Evolutionary conservation across 192 early-diverging fungal species (phyloP).

Genomic region (Rhizophagus prolifer): DNA sequence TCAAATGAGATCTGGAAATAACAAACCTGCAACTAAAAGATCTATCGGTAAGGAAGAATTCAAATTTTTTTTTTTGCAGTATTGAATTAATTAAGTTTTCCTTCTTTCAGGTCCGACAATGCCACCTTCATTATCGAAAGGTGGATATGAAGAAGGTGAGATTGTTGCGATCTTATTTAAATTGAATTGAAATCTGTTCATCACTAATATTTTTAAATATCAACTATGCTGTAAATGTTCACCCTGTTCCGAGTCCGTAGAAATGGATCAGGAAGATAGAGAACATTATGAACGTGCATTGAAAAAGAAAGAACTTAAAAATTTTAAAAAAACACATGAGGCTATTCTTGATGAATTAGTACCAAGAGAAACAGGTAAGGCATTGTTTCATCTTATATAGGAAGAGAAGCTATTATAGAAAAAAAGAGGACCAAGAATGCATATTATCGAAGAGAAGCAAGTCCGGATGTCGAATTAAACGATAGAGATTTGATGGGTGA

Average conservation of each 20-base stretch:
- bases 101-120: conserved; percentile 14
- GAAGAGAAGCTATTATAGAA: conserved; percentile 61
- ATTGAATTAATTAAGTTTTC: not conserved
- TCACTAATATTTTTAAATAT: not conserved
- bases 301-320: conserved; percentile 43
- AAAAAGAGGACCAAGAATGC: conserved; percentile 62
- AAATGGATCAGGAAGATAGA: conserved; percentile 50
- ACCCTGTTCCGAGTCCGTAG: conserved; percentile 29
- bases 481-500: conserved; percentile 64
- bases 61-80: not conserved
- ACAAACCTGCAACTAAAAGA: not conserved
- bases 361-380: conserved; percentile 59
- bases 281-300: conserved; percentile 35
- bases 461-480: conserved; percentile 61
- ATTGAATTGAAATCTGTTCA: not conserved
- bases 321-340: conserved; percentile 50
- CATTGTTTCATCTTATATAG: not conserved
- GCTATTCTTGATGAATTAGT: conserved; percentile 62
- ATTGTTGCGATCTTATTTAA: not conserved
- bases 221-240: not conserved
- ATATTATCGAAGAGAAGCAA: conserved; percentile 58
- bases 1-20: conserved; percentile 31
- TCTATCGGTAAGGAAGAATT: not conserved
- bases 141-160: conserved; percentile 5
- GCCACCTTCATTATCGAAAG: not conserved